Conservation (phyloP, 176 grass and related monocot species). For the Avena atlantica region DNA sequence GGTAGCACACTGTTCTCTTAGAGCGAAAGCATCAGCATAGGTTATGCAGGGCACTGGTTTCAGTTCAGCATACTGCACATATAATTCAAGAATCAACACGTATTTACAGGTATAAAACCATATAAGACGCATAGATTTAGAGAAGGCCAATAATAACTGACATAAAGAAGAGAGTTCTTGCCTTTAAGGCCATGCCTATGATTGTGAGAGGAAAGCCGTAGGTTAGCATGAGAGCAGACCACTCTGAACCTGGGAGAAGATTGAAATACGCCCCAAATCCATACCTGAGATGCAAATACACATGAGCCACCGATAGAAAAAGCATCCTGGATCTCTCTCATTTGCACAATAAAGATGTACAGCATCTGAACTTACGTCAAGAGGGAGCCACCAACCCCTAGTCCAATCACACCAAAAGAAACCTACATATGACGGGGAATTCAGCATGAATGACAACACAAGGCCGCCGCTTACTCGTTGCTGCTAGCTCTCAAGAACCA, state of each 20-base stretch:
- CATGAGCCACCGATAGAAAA: conserved; percentile 16
- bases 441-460: background rate
- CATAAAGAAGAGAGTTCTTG: conserved; percentile 35
- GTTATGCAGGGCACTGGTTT: conserved; percentile 95
- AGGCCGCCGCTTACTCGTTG: background rate
- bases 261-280: conserved; percentile 97
- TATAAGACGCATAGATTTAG: background rate
- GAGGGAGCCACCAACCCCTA: conserved; percentile 71
- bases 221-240: conserved; percentile 93
- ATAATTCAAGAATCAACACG: conserved; percentile 43
- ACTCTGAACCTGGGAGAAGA: conserved; percentile 91
- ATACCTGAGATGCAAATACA: conserved; percentile 61
- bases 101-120: conserved; percentile 14
- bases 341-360: background rate
- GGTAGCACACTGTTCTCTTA: conserved; percentile 95
- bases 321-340: background rate
- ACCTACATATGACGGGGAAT: conserved; percentile 48
- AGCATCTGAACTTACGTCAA: conserved; percentile 72
- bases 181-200: conserved; percentile 99
- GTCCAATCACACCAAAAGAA: conserved; percentile 87
- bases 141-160: background rate
- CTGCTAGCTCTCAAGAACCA: conserved; percentile 12
- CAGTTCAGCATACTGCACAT: conserved; percentile 89
- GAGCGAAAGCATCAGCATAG: conserved; percentile 74
- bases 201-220: conserved; percentile 96